Evolutionary conservation across 1,139 yeast genomes (phyloP).

Genomic region (Kurtzmaniella quercitrusa): DNA sequence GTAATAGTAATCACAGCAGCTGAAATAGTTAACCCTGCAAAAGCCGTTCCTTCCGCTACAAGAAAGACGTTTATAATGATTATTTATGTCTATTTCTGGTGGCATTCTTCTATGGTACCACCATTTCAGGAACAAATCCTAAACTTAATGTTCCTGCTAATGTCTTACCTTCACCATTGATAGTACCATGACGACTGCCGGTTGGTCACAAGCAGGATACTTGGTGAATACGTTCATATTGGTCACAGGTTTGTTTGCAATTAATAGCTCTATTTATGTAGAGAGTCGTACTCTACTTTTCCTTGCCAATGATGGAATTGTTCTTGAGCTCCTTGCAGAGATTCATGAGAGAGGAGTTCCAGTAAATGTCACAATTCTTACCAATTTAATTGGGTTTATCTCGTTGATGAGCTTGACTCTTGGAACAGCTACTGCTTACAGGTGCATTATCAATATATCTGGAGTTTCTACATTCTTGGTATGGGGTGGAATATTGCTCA

Average conservation of each 20-base stretch:
- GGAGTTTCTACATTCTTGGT: background rate
- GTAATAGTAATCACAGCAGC: slow-evolving; percentile 28
- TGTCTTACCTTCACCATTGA: slow-evolving; percentile 5
- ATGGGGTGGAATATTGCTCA: slow-evolving; percentile 35
- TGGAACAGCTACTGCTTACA: background rate
- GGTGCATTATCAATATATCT: background rate
- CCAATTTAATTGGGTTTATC: background rate
- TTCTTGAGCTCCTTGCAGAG: background rate
- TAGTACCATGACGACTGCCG: slow-evolving; percentile 3
- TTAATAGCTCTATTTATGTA: slow-evolving; percentile 1
- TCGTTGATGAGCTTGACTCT: background rate
- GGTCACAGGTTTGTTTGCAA: background rate
- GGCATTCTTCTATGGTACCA: background rate
- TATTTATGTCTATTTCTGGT: background rate
- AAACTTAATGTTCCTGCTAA: background rate
- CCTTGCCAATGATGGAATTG: background rate
- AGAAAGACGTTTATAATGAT: background rate
- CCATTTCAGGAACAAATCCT: background rate
- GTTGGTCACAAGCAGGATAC: slow-evolving; percentile 3
- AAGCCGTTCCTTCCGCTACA: slow-evolving; percentile 5
- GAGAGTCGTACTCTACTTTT: background rate
- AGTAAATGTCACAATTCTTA: background rate
- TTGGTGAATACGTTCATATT: slow-evolving; percentile 1
- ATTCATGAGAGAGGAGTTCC: background rate
- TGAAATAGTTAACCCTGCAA: slow-evolving; percentile 15